Percentiles rank a stretch among this genome's conserved stretches.
phyloP scores from a whole-genome alignment of 2,329 filamentous ascomycete species.

The Aspergillus fumigatiaffinis region DNA sequence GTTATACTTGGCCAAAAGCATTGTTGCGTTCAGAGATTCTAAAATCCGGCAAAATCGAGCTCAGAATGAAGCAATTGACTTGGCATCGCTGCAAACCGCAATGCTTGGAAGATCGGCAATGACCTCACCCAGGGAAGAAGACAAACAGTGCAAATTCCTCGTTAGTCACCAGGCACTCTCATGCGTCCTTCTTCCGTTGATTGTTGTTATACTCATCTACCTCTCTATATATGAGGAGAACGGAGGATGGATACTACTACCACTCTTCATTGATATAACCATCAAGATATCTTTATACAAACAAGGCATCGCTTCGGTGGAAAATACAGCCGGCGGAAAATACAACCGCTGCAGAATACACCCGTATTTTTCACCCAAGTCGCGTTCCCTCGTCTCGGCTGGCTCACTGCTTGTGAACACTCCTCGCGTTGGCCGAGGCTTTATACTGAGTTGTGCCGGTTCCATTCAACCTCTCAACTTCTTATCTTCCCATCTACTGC shows the following conservation, averaged over 20 bases:
- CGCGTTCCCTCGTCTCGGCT: background rate
- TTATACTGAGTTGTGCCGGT: background rate
- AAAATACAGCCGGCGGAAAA: background rate
- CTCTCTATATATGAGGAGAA: background rate
- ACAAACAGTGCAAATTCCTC: constrained; percentile 32
- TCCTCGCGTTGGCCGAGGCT: too few species aligned
- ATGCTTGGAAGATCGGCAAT: constrained; percentile 8
- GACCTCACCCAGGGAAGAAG: constrained; percentile 16
- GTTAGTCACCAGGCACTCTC: constrained; percentile 1
- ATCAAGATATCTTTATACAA: background rate
- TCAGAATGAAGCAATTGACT: background rate
- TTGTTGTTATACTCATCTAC: background rate
- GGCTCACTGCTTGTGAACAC: background rate
- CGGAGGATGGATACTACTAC: background rate
- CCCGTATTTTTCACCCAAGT: background rate
- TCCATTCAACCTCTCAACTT: background rate
- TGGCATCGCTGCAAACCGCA: constrained; percentile 8
- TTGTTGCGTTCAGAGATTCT: background rate
- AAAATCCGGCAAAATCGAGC: background rate
- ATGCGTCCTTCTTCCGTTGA: background rate
- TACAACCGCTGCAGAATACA: too few species aligned
- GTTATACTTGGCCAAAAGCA: too few species aligned
- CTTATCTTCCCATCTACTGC: background rate
- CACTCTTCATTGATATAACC: background rate
- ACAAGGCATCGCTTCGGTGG: background rate